These are phyloP conservation scores for Apiotrichum gracile DNA, from an alignment of 1,284 basidiomycete genomes.

Conservation along the genomic window DNA sequence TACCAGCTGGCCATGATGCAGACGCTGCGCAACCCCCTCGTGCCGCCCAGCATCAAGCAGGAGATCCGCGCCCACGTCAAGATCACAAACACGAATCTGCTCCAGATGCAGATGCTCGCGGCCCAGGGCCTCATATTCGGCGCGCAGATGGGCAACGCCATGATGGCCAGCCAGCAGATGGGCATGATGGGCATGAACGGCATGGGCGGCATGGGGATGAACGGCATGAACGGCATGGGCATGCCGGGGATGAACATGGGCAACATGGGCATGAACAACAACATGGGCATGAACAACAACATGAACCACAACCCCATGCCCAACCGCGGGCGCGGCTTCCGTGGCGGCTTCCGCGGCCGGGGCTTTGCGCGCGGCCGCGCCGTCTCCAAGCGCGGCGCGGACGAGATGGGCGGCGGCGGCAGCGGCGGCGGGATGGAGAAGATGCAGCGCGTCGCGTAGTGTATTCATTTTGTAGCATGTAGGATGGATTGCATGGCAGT, in stretches of 20 bases:
- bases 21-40: constrained; percentile 33
- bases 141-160: constrained; percentile 13
- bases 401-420: not conserved
- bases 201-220: constrained; percentile 1
- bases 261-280: constrained; percentile 4
- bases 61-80: constrained; percentile 29
- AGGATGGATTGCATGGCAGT: not conserved
- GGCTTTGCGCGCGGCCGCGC: not conserved
- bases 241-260: constrained; percentile 1
- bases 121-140: constrained; percentile 19
- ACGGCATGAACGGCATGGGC: not conserved
- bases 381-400: constrained; percentile 1
- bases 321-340: constrained; percentile 12
- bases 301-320: not conserved
- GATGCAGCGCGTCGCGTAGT: constrained; percentile 15
- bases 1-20: constrained; percentile 24
- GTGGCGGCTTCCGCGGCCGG: constrained; percentile 13
- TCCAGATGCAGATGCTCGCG: constrained; percentile 41
- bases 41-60: constrained; percentile 16
- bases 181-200: constrained; percentile 13
- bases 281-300: constrained; percentile 1
- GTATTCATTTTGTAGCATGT: not conserved
- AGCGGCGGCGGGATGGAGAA: constrained; percentile 7
- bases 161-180: constrained; percentile 17
- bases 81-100: constrained; percentile 33